phyloP scores from a whole-genome alignment of 2,329 filamentous ascomycete species.

The Colletotrichum gloeosporioides region DNA sequence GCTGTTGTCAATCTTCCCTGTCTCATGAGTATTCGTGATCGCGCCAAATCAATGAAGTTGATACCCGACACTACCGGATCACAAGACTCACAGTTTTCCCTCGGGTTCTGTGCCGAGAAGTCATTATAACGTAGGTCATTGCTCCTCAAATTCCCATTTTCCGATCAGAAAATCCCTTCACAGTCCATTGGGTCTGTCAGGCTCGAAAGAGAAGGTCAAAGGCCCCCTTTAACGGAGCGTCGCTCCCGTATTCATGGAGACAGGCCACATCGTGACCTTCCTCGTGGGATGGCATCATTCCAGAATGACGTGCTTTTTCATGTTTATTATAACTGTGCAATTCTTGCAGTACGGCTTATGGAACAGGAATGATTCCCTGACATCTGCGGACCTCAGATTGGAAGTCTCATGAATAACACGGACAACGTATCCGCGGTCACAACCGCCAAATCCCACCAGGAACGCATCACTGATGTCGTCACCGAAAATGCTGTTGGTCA shows the following conservation, averaged over 20 bases:
- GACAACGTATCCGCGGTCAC: not conserved
- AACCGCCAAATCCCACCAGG: too few relatives aligned
- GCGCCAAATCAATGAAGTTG: not conserved
- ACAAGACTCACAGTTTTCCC: not conserved
- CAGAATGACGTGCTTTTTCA: rapidly evolving
- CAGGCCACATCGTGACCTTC: rapidly evolving
- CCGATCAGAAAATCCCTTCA: not conserved
- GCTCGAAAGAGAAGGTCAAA: not conserved
- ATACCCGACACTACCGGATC: not conserved
- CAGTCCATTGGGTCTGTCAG: rapidly evolving
- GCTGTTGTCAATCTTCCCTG: too few relatives aligned
- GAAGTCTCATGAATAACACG: rapidly evolving
- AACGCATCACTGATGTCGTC: too few relatives aligned
- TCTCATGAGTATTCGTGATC: not conserved
- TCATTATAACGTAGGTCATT: rapidly evolving
- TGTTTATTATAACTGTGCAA: rapidly evolving
- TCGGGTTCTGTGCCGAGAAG: rapidly evolving
- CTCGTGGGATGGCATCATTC: rapidly evolving
- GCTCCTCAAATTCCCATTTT: not conserved
- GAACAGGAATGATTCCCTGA: too few relatives aligned
- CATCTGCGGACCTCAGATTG: too few relatives aligned
- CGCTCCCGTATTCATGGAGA: not conserved
- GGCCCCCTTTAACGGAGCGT: rapidly evolving
- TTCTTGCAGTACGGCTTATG: not conserved
- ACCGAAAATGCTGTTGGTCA: too few relatives aligned